phyloP scores from a whole-genome alignment of 345 rosid species.

The Eucalyptus sp. region DNA sequence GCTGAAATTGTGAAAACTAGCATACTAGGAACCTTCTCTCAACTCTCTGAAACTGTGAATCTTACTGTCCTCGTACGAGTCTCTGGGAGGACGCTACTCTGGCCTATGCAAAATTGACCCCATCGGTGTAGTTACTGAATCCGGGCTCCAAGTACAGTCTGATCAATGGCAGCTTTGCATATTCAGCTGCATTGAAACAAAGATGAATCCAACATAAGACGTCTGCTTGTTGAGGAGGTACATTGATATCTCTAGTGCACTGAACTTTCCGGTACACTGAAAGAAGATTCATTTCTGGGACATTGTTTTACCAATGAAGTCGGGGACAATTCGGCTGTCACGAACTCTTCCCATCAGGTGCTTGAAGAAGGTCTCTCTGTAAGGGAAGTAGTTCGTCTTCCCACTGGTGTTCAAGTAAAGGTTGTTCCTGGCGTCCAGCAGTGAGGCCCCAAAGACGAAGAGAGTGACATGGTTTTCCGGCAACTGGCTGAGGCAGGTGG shows the following conservation, averaged over 20 bases:
- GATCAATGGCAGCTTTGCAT: background rate
- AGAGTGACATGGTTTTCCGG: background rate
- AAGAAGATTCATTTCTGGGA: background rate
- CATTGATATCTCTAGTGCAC: background rate
- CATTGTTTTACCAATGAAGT: background rate
- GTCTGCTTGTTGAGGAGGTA: background rate
- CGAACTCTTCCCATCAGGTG: background rate
- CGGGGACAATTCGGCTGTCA: background rate
- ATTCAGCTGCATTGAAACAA: background rate
- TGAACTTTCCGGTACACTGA: background rate
- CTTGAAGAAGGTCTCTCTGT: slow-evolving; percentile 2
- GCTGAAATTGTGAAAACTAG: background rate
- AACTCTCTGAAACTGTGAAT: background rate
- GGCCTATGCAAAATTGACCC: slow-evolving; percentile 10
- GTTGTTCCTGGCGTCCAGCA: background rate
- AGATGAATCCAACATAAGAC: too few species aligned
- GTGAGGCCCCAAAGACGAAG: slow-evolving; percentile 1
- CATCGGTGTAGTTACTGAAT: background rate
- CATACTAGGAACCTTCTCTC: background rate
- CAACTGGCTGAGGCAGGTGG: background rate
- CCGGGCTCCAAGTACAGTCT: background rate
- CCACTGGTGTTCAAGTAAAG: background rate
- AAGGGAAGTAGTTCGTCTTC: background rate
- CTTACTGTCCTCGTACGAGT: background rate
- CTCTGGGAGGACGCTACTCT: slow-evolving; percentile 3